Evolutionary conservation across 148 eudicot species (phyloP).

Genomic region (Nyssa sinensis): DNA sequence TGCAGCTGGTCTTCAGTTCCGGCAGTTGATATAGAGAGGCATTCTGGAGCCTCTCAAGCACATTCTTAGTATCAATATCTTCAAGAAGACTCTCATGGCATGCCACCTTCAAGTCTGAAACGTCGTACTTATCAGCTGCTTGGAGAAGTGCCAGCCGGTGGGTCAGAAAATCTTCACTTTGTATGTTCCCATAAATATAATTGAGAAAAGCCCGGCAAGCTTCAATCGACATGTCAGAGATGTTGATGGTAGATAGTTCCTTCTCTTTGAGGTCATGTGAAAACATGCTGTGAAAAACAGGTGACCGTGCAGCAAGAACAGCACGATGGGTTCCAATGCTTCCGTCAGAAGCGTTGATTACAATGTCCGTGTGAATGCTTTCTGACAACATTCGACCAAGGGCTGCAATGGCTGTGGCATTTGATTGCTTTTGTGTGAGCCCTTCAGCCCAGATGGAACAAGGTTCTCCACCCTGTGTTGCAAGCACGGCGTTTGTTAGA

Average conservation of each 20-base stretch:
- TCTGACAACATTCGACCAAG: slow-evolving; percentile 66
- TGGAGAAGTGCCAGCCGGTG: slow-evolving; percentile 59
- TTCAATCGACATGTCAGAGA: slow-evolving; percentile 63
- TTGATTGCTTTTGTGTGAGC: slow-evolving; percentile 35
- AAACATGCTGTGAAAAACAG: slow-evolving; percentile 75
- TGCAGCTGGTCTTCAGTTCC: slow-evolving; percentile 53
- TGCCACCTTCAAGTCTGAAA: slow-evolving; percentile 64
- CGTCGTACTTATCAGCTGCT: slow-evolving; percentile 76
- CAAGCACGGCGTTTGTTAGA: background rate
- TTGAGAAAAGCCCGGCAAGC: slow-evolving; percentile 58
- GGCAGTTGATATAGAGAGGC: slow-evolving; percentile 57
- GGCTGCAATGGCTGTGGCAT: slow-evolving; percentile 47
- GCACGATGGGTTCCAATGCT: slow-evolving; percentile 65
- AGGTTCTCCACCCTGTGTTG: slow-evolving; percentile 60
- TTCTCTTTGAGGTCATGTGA: slow-evolving; percentile 61
- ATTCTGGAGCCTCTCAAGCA: slow-evolving; percentile 61
- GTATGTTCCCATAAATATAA: slow-evolving; percentile 57
- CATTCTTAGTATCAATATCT: slow-evolving; percentile 64
- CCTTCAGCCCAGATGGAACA: slow-evolving; percentile 72
- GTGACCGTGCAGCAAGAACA: slow-evolving; percentile 63
- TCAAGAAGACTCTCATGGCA: slow-evolving; percentile 68
- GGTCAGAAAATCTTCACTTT: slow-evolving; percentile 40
- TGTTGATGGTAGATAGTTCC: slow-evolving; percentile 48
- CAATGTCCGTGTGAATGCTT: slow-evolving; percentile 65
- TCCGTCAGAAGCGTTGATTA: slow-evolving; percentile 55